Evolutionary conservation across 1,284 basidiomycete species (phyloP), one percentile per base, ranked within the genome.

Genomic region (Cutaneotrichosporon dermatis): DNA sequence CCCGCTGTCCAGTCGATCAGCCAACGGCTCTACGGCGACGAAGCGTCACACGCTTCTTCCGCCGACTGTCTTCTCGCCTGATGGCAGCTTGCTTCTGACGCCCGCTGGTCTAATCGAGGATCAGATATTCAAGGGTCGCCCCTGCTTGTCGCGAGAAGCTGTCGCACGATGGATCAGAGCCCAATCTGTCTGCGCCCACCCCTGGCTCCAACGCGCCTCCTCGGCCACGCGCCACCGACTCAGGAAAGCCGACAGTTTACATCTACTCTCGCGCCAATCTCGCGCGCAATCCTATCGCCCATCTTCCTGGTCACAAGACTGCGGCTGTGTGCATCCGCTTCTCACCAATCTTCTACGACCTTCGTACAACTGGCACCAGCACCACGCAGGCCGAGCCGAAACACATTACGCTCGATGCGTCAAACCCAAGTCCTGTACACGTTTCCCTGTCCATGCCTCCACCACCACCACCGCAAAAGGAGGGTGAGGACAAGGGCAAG

Each of bases 31-130:
- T 99, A 98, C 69, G 93, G 94, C 46, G 95, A 99, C 74, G 94
- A 98, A 90, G 87, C 67, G 92, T 87, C 70, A 94, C 91, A 4
- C 92, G 95, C 67, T 99, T 99, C 81, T 99, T 98, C 83, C 83
- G 96, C 36, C 84, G 95, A 35, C 80, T 99, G 57, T 88, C 88
- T 99, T 97, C 79, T 94, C 92, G 60, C 91, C 95, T 2, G 95
- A 99, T 73, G 95, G 96, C 1, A 90, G 87, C 8, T 80, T 99
- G 51, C 82, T 99, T 16, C 81, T 97, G 65, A 98, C 96, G 0
- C 95, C 96, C 0, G 94, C 94, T 1, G 95, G 96, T 1, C 89
- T 96, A 71, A 97, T 96, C 71, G 92, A 96, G 72, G 92, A 95
- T 75, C 89, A 90, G 11, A 83, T 87, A 45, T 83, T 87, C 59